Conservation (phyloP, 306 rosid genomes). For the Quercus gilva region DNA sequence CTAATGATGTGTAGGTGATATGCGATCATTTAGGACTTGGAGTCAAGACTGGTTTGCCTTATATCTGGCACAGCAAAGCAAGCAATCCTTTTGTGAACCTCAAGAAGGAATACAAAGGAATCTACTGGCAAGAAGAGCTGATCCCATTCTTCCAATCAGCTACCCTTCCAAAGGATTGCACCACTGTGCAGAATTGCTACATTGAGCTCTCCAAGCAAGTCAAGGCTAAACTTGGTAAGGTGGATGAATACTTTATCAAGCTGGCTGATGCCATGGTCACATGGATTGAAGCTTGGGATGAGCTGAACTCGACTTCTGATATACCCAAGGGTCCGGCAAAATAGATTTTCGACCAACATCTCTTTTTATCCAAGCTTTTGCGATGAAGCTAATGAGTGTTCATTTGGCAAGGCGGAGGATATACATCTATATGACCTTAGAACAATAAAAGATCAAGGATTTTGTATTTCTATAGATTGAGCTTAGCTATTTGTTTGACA, state of each 20-base stretch:
- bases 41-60: conserved; percentile 86
- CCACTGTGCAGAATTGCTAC: conserved; percentile 69
- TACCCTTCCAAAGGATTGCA: conserved; percentile 65
- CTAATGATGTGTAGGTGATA: conserved; percentile 50
- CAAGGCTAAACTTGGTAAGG: conserved; percentile 63
- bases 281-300: conserved; percentile 92
- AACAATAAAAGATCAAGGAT: conserved; percentile 25
- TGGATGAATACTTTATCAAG: conserved; percentile 70
- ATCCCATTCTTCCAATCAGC: conserved; percentile 77
- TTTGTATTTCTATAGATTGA: conserved; percentile 7
- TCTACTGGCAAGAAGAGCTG: conserved; percentile 85
- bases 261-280: conserved; percentile 82
- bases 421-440: conserved; percentile 23
- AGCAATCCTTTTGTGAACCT: conserved; percentile 87
- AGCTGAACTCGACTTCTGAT: conserved; percentile 43
- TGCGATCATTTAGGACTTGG: conserved; percentile 80
- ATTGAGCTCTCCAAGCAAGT: conserved; percentile 80
- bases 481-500: conserved; percentile 19
- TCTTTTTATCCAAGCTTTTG: conserved; percentile 29
- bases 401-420: conserved; percentile 33
- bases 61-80: conserved; percentile 91
- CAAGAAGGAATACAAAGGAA: conserved; percentile 82
- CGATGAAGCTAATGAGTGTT: conserved; percentile 25
- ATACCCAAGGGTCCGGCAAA: conserved; percentile 29
- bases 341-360: conserved; percentile 26